These are phyloP conservation scores for Trichosporon asahii DNA, from an alignment of 1,284 basidiomycete genomes.

Conservation along the genomic window DNA sequence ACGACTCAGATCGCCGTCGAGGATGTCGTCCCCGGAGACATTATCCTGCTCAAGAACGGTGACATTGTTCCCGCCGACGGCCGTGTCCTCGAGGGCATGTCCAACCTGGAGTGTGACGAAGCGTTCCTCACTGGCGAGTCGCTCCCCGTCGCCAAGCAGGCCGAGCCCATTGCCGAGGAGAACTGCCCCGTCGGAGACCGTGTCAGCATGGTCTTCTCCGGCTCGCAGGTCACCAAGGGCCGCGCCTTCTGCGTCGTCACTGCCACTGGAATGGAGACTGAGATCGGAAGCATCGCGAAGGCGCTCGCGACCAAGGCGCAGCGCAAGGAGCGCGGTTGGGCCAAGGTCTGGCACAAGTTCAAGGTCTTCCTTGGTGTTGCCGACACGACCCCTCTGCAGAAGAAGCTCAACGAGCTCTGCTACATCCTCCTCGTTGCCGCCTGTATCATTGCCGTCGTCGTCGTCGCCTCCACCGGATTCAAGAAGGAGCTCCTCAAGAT, in stretches of 20 bases:
- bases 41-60: constrained; percentile 59
- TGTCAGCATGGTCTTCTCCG: constrained; percentile 56
- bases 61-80: constrained; percentile 64
- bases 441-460: constrained; percentile 59
- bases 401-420: constrained; percentile 61
- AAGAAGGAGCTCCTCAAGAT: constrained; percentile 46
- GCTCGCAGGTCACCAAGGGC: constrained; percentile 64
- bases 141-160: constrained; percentile 63
- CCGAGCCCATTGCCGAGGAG: constrained; percentile 51
- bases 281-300: constrained; percentile 61
- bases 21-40: constrained; percentile 63
- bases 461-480: constrained; percentile 60
- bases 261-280: constrained; percentile 64
- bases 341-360: constrained; percentile 44
- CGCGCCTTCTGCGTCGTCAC: constrained; percentile 61
- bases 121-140: constrained; percentile 68
- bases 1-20: constrained; percentile 58
- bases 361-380: constrained; percentile 53
- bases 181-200: constrained; percentile 57
- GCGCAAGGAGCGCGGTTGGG: constrained; percentile 45
- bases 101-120: constrained; percentile 62
- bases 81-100: constrained; percentile 52
- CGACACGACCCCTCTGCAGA: constrained; percentile 62
- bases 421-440: constrained; percentile 60
- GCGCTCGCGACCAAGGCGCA: constrained; percentile 53